Evolutionary conservation across 345 rosid genomes (phyloP), one percentile per base, ranked within the genome.

Genomic region (Salix dunnii): DNA sequence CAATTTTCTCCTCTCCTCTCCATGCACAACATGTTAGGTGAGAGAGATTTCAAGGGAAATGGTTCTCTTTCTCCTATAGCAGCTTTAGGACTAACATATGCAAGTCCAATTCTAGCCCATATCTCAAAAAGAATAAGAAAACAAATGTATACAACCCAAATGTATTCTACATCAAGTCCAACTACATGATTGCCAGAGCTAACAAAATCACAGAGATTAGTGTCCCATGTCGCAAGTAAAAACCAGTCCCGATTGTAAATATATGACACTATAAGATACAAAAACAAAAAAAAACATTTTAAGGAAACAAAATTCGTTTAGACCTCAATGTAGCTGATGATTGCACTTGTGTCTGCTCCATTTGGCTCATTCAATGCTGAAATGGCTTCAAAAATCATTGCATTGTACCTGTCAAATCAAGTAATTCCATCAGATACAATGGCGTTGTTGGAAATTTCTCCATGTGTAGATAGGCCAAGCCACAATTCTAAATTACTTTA

Each of bases 301-400:
- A 12, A 35, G 28, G 27, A 60, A 16, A 78, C 3, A 53, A 73
- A 53, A 66, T 58, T 46, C 43, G 38, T 79, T 31, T 31, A 43
- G 3, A 90, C 97, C 96, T 93, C 92, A 16, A 96, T 88, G 81
- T 83, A 91, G 82, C 64, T 78, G 64, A 87, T 72, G 76, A 96
- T 91, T 53, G 89, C 90, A 79, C 87, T 80, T 43, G 82, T 80
- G 64, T 92, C 94, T 31, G 86, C 85, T 71, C 97, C 97, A 79
- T 84, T 84, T 25, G 89, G 84, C 73, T 91, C 92, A 18, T 86
- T 88, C 76, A 88, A 83, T 16, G 83, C 79, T 71, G 87, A 36
- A 76, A 96, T 78, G 17, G 99, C 99, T 89, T 96, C 98, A 76
- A 87, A 86, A 77, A 96, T 93, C 91, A 90, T 63, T 51, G 85